Percentiles rank a stretch among this genome's conserved stretches.
Evolutionary conservation across 148 eudicot species (phyloP).

Genomic region (Fagopyrum homotropicum): DNA sequence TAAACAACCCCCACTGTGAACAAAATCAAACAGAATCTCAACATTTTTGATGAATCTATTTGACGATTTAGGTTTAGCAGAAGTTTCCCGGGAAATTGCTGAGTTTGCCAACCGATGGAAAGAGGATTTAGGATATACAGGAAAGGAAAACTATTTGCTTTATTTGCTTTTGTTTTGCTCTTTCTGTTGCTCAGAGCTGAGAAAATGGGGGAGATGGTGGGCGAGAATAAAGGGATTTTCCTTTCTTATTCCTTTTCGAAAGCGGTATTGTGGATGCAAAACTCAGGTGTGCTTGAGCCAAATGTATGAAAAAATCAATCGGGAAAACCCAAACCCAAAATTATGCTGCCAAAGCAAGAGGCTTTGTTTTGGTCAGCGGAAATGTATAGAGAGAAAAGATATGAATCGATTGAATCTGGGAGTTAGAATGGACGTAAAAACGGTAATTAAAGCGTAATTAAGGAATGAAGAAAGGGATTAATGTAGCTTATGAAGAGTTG

Average conservation of each 20-base stretch:
- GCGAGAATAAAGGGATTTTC: slow-evolving; percentile 7
- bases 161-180: not conserved
- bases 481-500: not conserved
- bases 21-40: not conserved
- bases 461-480: not conserved
- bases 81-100: slow-evolving; percentile 1
- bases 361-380: not conserved
- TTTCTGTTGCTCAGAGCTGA: not conserved
- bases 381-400: not conserved
- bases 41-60: not conserved
- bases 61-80: not conserved
- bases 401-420: not conserved
- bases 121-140: not conserved
- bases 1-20: not conserved
- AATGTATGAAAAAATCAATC: not conserved
- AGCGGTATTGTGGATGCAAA: not conserved
- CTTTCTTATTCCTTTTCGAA: not conserved
- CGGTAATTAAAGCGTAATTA: not conserved
- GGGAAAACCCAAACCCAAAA: not conserved
- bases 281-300: not conserved
- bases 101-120: not conserved
- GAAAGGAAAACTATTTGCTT: not conserved
- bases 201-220: slow-evolving; percentile 6
- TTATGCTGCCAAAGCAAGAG: not conserved
- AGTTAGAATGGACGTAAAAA: not conserved